Evolutionary conservation across 2,329 filamentous ascomycete species (phyloP), one percentile per base, ranked within the genome.

Genomic region (Microdochium trichocladiopsis): DNA sequence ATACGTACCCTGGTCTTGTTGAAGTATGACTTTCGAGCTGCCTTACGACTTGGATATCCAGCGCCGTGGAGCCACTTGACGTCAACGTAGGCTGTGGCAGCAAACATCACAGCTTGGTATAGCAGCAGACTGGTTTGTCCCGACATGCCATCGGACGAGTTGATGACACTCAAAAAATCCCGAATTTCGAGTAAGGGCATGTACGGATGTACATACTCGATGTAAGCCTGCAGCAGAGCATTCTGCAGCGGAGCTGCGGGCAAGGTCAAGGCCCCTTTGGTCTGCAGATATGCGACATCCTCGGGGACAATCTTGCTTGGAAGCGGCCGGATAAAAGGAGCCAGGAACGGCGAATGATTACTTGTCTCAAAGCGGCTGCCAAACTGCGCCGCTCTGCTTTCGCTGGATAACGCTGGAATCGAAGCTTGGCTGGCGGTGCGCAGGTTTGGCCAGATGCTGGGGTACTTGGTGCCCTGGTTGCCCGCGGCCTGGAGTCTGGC

Each of bases 71-170:
- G 75, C 63, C 85, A 78, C 52, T 86, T 82, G 72, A 90, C 86
- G 60, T 94, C 90, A 53, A 96, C 86, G 66, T 94, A 96, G 0
- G 92, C 90, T 2, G 88, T 88, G 1, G 88, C 91, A 1, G 90
- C 87, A 66, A 96, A 97, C 90, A 96, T 95, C 62, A 96, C 87
- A 11, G 92, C 88, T 65, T 96, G 93, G 69, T 95, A 96, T 2
- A 96, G 74, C 53, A 96, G 81, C 60, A 97, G 73, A 71, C 92
- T 96, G 62, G 91, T 78, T 64, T 84, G 85, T 10, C 86, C 85
- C 59, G 82, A 77, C 48, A 79, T 76, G 14, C 88, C 88, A 65
- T 94, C 87, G 11, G 78, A 75, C 53, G 77, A 75, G 60, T 84
- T 82, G 57, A 91, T 77, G 47, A 80, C 76, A 49, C 72, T 64